Percentiles rank a stretch among this genome's conserved stretches.
Conservation (phyloP, 148 eudicot genomes). For the Chenopodium album region DNA sequence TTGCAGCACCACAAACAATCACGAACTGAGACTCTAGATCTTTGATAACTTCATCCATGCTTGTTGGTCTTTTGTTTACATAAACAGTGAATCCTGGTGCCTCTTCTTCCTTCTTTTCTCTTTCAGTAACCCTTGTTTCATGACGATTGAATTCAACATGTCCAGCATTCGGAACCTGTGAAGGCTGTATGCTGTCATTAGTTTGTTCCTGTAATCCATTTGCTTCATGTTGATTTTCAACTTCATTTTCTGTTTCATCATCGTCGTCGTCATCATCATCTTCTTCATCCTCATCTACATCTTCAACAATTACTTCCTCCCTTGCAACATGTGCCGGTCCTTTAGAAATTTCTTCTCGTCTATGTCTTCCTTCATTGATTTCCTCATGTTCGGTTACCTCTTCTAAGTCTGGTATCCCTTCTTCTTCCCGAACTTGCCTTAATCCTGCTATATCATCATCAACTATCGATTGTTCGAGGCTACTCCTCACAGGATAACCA, state of each 20-base stretch:
- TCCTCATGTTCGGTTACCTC: constrained; percentile 89
- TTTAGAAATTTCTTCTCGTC: constrained; percentile 37
- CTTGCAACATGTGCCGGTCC: constrained; percentile 20
- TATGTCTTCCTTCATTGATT: constrained; percentile 30
- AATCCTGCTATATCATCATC: constrained; percentile 71
- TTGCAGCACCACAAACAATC: constrained; percentile 61
- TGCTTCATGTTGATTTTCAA: constrained; percentile 41
- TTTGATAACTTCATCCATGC: constrained; percentile 91
- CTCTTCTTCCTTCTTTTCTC: constrained; percentile 49
- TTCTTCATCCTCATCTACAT: constrained; percentile 52
- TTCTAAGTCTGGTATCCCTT: constrained; percentile 95
- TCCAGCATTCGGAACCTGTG: constrained; percentile 48
- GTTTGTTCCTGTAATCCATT: constrained; percentile 37
- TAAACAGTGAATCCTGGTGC: constrained; percentile 93
- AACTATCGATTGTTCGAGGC: constrained; percentile 52
- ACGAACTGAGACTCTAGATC: constrained; percentile 82
- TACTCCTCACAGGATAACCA: constrained; percentile 67
- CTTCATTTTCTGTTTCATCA: constrained; percentile 50
- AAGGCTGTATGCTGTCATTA: constrained; percentile 38
- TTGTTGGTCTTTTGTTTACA: constrained; percentile 84
- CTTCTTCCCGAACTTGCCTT: constrained; percentile 88
- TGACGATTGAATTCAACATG: constrained; percentile 64
- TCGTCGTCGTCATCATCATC: constrained; percentile 42
- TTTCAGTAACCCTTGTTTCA: constrained; percentile 50
- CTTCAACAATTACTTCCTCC: constrained; percentile 73